These are phyloP conservation scores for Abelmoschus esculentus DNA, from an alignment of 345 rosid genomes.

Conservation along the genomic window DNA sequence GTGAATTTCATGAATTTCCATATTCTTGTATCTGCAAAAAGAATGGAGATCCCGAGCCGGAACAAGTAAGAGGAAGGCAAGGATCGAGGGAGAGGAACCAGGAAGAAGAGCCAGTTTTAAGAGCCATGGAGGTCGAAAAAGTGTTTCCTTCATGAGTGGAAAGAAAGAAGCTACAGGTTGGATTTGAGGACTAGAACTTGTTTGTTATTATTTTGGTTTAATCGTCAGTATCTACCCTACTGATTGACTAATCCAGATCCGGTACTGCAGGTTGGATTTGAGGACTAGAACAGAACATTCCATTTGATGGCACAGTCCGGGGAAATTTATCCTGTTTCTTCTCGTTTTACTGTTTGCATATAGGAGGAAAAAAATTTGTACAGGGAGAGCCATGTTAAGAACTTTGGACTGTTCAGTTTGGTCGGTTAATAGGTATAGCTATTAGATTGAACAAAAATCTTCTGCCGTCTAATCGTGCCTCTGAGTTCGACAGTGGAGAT, in stretches of 20 bases:
- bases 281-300: neutral
- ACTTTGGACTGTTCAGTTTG: slow-evolving; percentile 26
- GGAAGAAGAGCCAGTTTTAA: slow-evolving; percentile 16
- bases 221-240: too few species aligned
- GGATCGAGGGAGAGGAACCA: slow-evolving; percentile 17
- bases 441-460: too few species aligned
- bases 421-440: neutral
- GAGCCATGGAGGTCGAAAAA: slow-evolving; percentile 27
- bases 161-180: too few species aligned
- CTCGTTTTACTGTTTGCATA: neutral
- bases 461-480: too few species aligned
- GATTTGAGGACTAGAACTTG: neutral
- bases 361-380: slow-evolving; percentile 5
- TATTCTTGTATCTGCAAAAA: slow-evolving; percentile 70
- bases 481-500: neutral
- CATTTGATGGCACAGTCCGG: neutral
- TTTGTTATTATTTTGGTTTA: neutral
- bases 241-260: too few species aligned
- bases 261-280: too few species aligned
- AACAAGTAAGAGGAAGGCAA: slow-evolving; percentile 19
- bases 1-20: slow-evolving; percentile 89
- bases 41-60: slow-evolving; percentile 4
- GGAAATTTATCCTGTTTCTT: neutral
- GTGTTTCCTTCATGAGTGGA: neutral
- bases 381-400: slow-evolving; percentile 17